A percentile compares a stretch with the other conserved stretches of the same genome.
Conservation (phyloP, 306 rosid species). For the Carpinus viminea region DNA sequence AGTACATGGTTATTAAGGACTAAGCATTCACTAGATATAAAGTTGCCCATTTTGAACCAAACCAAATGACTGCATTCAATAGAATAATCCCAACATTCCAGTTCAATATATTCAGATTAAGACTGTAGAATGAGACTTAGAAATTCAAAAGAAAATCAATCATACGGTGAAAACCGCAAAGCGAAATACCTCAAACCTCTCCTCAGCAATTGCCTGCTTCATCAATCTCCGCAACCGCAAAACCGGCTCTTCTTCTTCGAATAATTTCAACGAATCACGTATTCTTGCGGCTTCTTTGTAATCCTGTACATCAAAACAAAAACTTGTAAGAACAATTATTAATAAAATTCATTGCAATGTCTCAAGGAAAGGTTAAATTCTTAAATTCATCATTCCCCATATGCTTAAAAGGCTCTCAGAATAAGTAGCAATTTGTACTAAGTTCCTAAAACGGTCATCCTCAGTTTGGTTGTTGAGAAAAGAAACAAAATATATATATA, state of each 20-base stretch:
- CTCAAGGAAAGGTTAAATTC: too few species aligned
- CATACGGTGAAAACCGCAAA: not conserved
- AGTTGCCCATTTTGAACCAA: not conserved
- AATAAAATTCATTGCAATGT: not conserved
- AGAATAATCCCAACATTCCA: not conserved
- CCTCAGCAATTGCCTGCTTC: slow-evolving; percentile 74
- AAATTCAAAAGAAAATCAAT: not conserved
- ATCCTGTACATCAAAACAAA: slow-evolving; percentile 49
- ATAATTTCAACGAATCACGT: slow-evolving; percentile 71
- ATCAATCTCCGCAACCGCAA: slow-evolving; percentile 65
- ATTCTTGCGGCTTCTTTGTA: slow-evolving; percentile 95
- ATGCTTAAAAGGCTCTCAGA: too few species aligned
- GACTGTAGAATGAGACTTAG: not conserved
- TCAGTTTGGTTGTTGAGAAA: slow-evolving; percentile 1
- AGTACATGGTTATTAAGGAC: not conserved
- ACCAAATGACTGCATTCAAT: not conserved
- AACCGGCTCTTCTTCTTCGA: slow-evolving; percentile 87
- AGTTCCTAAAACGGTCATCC: not conserved
- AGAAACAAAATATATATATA: too few species aligned
- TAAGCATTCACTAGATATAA: not conserved
- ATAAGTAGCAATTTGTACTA: too few species aligned
- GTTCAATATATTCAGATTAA: not conserved
- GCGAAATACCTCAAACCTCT: slow-evolving; percentile 66
- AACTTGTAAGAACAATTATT: not conserved
- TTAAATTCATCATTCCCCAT: too few species aligned